Conservation (phyloP, 2,329 filamentous ascomycete species). For the Sporothrix curviconia region DNA sequence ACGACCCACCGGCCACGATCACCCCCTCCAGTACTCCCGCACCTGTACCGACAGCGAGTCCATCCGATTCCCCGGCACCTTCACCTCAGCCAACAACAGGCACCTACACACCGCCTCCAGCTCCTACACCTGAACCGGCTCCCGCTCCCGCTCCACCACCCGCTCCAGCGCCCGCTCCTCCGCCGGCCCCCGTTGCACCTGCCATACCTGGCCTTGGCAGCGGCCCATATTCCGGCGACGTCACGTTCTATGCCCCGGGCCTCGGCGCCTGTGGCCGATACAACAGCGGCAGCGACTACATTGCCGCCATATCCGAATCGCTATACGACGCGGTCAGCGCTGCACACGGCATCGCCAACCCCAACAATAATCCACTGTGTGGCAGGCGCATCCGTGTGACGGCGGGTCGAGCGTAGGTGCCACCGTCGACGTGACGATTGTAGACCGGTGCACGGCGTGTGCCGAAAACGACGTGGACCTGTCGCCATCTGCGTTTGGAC, state of each 20-base stretch:
- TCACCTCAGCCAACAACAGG: not conserved
- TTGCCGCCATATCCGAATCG: conserved; percentile 11
- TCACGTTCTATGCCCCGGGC: conserved; percentile 8
- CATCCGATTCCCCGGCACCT: no score
- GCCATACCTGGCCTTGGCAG: not conserved
- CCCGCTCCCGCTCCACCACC: not conserved
- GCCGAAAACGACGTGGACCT: conserved; percentile 41
- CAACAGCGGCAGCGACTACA: not conserved
- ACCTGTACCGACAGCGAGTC: conserved; percentile 2
- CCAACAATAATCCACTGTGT: conserved; percentile 29
- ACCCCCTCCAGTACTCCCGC: not conserved
- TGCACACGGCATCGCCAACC: conserved; percentile 10
- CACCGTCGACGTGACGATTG: conserved; percentile 52
- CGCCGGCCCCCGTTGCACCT: not conserved
- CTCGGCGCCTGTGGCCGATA: not conserved
- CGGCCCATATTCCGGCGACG: conserved; percentile 1
- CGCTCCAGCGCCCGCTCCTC: not conserved
- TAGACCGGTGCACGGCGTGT: conserved; percentile 58
- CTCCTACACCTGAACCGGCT: not conserved
- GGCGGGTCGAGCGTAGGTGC: conserved; percentile 25
- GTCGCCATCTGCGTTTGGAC: conserved; percentile 39
- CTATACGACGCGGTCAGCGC: conserved; percentile 11
- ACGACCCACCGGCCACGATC: not conserved
- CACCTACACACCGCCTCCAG: not conserved
- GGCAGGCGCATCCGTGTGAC: conserved; percentile 58